Evolutionary conservation across 768 basidiomycete genomes (phyloP).

Genomic region (Leucocoprinus sp.): DNA sequence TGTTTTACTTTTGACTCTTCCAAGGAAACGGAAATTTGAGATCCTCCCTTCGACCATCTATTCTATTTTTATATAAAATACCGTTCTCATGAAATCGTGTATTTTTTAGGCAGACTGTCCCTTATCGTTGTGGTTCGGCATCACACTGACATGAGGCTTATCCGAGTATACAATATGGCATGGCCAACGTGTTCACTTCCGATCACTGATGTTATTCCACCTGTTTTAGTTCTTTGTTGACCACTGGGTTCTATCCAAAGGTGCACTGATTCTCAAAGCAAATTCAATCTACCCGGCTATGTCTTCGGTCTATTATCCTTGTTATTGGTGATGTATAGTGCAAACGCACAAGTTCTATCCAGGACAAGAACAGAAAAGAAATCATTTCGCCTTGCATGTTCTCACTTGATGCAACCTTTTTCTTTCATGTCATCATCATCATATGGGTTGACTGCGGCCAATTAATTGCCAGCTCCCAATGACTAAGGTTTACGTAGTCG

Average conservation of each 20-base stretch:
- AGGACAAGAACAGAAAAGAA: constrained; percentile 4
- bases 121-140: no score
- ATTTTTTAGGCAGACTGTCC: no score
- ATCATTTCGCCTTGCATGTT: constrained; percentile 2
- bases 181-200: neutral
- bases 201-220: neutral
- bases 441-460: neutral
- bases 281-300: no score
- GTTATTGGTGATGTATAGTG: no score
- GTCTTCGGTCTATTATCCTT: constrained; percentile 5
- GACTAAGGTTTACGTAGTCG: neutral
- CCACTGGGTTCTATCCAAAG: neutral
- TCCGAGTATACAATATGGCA: neutral
- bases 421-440: constrained; percentile 3
- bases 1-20: no score
- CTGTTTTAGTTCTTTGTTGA: neutral
- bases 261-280: neutral
- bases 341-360: neutral
- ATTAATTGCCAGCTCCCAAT: neutral
- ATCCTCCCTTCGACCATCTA: neutral
- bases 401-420: constrained; percentile 4
- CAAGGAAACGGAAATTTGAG: neutral
- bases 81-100: no score
- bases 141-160: no score
- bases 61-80: no score